These are phyloP conservation scores for Elongisporangium senticosum DNA, from an alignment of 352 stramenopile species.

Conservation along the genomic window DNA sequence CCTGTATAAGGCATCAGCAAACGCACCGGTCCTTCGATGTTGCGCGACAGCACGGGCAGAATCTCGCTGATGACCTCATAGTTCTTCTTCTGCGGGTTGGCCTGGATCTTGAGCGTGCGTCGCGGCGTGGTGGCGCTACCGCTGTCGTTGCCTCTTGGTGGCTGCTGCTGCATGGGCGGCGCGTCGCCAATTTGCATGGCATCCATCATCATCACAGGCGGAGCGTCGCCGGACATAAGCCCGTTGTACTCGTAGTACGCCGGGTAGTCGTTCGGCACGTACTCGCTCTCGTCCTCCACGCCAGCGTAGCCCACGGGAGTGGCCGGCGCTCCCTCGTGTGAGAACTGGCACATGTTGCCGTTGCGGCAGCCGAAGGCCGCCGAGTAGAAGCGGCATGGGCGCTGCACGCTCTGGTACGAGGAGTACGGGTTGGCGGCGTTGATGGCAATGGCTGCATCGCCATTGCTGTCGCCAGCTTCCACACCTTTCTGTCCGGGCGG, in stretches of 20 bases:
- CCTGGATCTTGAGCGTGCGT: conserved; percentile 53
- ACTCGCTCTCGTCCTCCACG: conserved; percentile 14
- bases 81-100: conserved; percentile 60
- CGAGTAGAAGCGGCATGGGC: conserved; percentile 56
- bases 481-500: background rate
- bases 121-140: conserved; percentile 11
- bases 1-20: conserved; percentile 1
- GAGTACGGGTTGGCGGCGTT: conserved; percentile 38
- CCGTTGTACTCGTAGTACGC: background rate
- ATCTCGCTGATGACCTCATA: conserved; percentile 76
- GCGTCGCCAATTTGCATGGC: background rate
- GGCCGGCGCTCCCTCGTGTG: conserved; percentile 19
- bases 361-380: conserved; percentile 58
- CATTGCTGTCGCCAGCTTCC: conserved; percentile 4
- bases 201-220: conserved; percentile 18
- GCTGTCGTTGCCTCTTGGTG: conserved; percentile 1
- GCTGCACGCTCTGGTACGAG: conserved; percentile 13
- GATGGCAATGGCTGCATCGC: conserved; percentile 5
- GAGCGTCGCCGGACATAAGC: background rate
- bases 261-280: conserved; percentile 13
- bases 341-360: conserved; percentile 47
- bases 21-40: conserved; percentile 74
- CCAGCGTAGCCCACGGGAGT: conserved; percentile 8
- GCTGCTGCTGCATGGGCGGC: conserved; percentile 2
- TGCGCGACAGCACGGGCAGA: conserved; percentile 61